A percentile compares a stretch with the other conserved stretches of the same genome.
Conservation (phyloP, 2,329 filamentous ascomycete genomes). For the Leptosphaerulina australis region DNA sequence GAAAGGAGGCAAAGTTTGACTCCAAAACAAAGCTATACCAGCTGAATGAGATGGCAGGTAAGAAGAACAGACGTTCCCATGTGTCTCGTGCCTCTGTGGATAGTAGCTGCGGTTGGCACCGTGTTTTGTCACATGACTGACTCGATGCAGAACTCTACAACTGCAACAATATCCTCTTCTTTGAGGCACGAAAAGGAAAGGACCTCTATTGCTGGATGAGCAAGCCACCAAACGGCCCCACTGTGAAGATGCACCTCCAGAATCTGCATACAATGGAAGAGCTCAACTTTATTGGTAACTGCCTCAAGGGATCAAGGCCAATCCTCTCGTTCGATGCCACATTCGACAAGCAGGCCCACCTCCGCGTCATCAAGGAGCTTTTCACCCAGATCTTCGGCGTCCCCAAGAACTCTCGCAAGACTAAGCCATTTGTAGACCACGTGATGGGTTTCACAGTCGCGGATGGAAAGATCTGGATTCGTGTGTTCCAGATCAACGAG, state of each 20-base stretch:
- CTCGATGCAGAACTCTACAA: conserved; percentile 71
- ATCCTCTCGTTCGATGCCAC: conserved; percentile 88
- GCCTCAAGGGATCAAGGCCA: conserved; percentile 88
- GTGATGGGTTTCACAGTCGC: conserved; percentile 91
- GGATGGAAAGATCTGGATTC: conserved; percentile 94
- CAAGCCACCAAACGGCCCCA: conserved; percentile 85
- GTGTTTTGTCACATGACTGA: conserved; percentile 14
- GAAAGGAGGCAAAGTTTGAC: conserved; percentile 96
- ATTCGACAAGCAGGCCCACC: conserved; percentile 82
- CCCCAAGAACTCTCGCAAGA: conserved; percentile 82
- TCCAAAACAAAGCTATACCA: conserved; percentile 81
- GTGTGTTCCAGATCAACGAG: conserved; percentile 92
- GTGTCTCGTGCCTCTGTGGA: neutral
- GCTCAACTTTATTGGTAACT: conserved; percentile 95
- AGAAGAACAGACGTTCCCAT: conserved; percentile 1
- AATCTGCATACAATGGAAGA: conserved; percentile 96
- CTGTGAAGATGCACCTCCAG: conserved; percentile 77
- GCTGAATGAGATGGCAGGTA: conserved; percentile 50
- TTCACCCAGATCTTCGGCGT: conserved; percentile 91
- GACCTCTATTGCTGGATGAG: conserved; percentile 94
- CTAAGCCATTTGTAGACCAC: conserved; percentile 95
- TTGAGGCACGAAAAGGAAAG: conserved; percentile 91
- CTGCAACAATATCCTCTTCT: conserved; percentile 93
- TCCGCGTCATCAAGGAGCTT: conserved; percentile 85
- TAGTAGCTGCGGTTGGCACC: conserved; percentile 69